These are phyloP conservation scores for Rhodotorula graminis DNA, from an alignment of 768 basidiomycete species.

Conservation along the genomic window DNA sequence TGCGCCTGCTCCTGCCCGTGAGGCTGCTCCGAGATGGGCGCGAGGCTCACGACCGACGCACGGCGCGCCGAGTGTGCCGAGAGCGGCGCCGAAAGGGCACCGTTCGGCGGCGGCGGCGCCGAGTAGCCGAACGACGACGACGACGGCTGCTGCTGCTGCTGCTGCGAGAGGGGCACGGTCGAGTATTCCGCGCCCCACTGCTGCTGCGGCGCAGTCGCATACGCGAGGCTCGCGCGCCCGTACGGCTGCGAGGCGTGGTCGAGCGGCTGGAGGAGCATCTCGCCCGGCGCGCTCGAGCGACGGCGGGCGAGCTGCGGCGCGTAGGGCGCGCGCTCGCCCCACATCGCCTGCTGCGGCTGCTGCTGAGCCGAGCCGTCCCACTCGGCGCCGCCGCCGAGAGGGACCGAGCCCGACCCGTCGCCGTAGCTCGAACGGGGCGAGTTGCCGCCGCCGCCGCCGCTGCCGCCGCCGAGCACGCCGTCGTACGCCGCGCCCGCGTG, in stretches of 20 bases:
- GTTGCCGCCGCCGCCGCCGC: not conserved
- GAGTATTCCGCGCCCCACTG: not conserved
- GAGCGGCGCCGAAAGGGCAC: not conserved
- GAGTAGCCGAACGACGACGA: not conserved
- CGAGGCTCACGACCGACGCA: not conserved
- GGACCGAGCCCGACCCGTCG: not conserved
- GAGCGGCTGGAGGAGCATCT: not conserved
- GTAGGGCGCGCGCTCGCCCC: not conserved
- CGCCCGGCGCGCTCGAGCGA: slow-evolving; percentile 10
- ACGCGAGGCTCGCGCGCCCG: not conserved
- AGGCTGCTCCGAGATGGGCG: slow-evolving; percentile 3
- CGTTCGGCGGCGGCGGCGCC: not conserved
- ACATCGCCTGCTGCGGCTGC: not conserved
- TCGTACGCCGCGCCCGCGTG: not conserved
- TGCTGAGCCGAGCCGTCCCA: not conserved
- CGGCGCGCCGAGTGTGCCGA: not conserved
- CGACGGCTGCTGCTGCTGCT: not conserved
- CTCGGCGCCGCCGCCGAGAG: too few relatives aligned
- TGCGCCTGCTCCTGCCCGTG: not conserved
- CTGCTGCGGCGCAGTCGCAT: not conserved
- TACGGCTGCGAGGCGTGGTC: not conserved
- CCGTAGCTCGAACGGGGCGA: slow-evolving; percentile 13
- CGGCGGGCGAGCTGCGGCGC: slow-evolving; percentile 1
- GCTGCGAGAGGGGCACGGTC: not conserved
- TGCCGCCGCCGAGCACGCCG: not conserved